Percentiles rank a stretch among this genome's conserved stretches.
Conservation (phyloP, 495 filamentous ascomycete genomes). For the Penicillium tannophilum region DNA sequence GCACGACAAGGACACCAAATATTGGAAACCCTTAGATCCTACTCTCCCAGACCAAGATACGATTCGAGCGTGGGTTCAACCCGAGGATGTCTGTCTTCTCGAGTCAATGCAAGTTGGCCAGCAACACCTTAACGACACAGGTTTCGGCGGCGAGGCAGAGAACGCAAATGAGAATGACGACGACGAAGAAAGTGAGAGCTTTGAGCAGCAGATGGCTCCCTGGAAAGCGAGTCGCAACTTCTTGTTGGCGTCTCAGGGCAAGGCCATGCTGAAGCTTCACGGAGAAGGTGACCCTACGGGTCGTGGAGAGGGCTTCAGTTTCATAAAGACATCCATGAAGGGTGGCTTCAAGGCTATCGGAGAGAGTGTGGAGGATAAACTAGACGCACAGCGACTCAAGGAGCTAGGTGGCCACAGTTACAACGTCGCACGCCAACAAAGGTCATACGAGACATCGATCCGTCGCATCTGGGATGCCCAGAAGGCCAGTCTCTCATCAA, state of each 20-base stretch:
- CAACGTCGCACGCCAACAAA: conserved; percentile 91
- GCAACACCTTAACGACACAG: conserved; percentile 78
- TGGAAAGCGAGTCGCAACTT: conserved; percentile 97
- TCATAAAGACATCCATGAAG: conserved; percentile 98
- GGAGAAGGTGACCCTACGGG: conserved; percentile 96
- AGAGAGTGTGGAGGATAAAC: conserved; percentile 83
- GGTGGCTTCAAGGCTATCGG: conserved; percentile 91
- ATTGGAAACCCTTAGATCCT: conserved; percentile 80
- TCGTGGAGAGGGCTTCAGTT: conserved; percentile 89
- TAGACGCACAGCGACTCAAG: conserved; percentile 79
- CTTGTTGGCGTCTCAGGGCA: conserved; percentile 86
- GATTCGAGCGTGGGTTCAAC: conserved; percentile 84
- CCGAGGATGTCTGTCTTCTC: conserved; percentile 90
- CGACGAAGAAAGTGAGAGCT: conserved; percentile 64
- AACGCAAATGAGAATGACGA: conserved; percentile 70
- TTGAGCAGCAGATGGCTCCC: conserved; percentile 90
- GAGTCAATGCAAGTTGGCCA: conserved; percentile 97
- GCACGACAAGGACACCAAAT: conserved; percentile 79
- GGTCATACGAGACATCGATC: conserved; percentile 84
- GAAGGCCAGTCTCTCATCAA: conserved; percentile 71
- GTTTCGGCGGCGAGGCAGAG: conserved; percentile 72
- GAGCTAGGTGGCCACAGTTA: conserved; percentile 94
- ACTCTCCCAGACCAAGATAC: conserved; percentile 70
- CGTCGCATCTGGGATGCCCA: conserved; percentile 89
- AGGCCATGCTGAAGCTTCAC: conserved; percentile 94